Evolutionary conservation across 345 rosid genomes (phyloP), one percentile per base, ranked within the genome.

Genomic region (Litchi chinensis): DNA sequence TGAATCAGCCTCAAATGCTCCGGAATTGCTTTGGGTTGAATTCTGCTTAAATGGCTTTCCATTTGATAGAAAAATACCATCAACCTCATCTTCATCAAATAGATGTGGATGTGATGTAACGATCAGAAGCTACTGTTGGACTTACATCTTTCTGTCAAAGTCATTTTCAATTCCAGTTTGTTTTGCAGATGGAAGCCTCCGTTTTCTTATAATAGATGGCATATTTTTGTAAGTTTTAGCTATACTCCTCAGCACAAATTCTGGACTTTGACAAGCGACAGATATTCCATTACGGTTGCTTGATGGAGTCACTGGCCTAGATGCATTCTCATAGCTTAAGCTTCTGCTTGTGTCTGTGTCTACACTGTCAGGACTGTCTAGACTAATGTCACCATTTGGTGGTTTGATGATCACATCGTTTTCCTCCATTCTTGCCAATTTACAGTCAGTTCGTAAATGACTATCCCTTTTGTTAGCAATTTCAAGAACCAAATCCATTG

Each of bases 171-270:
- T 57, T 43, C 56, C n/a, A 19, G 15, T 21, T 78, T 32, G 37
- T 32, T 32, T 32, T 32, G 37, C 37, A 32, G 37, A 1, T 32
- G 37, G 37, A 32, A 13, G 43, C 11, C 71, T 77, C 72, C 87
- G 78, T 76, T 82, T 85, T 44, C 87, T 71, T 56, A 89, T 86
- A 48, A 89, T 91, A 4, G 92, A 86, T 18, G 94, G 94, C 28
- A 77, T 84, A 26, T 85, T 84, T 54, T 80, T 82, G 54, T 48
- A 89, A 80, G 87, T 88, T 75, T 56, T 78, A 2, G 91, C 94
- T 11, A 85, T 86, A 18, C 54, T 82, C 78, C 83, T 89, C 81
- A 88, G 76, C 57, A 75, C 70, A 10, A 87, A 81, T 84, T 76
- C 86, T 22, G 86, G 75, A 76, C 76, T 56, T 65, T 57, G 24